Percentiles rank a stretch among this genome's conserved stretches.
Evolutionary conservation across 306 rosid genomes (phyloP).

Genomic region (Begonia fuchsioides): DNA sequence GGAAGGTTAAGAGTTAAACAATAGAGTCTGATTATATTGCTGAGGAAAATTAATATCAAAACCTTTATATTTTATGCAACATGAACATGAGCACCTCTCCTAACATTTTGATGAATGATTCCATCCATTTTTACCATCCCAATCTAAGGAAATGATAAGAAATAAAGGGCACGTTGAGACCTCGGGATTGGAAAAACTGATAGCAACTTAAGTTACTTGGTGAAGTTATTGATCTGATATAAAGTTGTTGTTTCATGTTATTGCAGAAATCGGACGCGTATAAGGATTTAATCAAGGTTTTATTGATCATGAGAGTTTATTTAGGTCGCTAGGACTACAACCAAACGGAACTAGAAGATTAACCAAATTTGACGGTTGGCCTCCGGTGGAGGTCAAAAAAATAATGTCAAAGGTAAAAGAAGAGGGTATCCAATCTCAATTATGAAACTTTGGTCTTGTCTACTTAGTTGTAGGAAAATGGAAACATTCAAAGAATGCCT

Average conservation of each 20-base stretch:
- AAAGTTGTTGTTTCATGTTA: not conserved
- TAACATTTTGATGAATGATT: too few relatives aligned
- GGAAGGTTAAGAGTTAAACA: too few relatives aligned
- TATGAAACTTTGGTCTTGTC: not conserved
- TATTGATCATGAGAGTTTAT: constrained; percentile 53
- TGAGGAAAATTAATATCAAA: too few relatives aligned
- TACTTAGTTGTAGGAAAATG: constrained; percentile 42
- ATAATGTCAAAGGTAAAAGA: too few relatives aligned
- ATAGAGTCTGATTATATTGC: too few relatives aligned
- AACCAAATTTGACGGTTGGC: constrained; percentile 74
- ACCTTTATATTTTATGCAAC: too few relatives aligned
- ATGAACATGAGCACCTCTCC: too few relatives aligned
- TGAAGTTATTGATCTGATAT: not conserved
- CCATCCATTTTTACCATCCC: too few relatives aligned
- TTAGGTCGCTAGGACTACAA: constrained; percentile 40
- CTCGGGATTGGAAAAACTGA: too few relatives aligned
- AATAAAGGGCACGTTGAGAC: too few relatives aligned
- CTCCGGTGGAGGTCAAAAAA: constrained; percentile 45
- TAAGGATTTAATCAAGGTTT: constrained; percentile 42
- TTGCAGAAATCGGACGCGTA: constrained; percentile 61
- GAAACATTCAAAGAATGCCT: constrained; percentile 42
- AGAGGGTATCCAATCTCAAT: not conserved
- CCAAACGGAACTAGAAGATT: constrained; percentile 29
- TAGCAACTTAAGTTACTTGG: not conserved
- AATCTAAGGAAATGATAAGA: too few relatives aligned